Base-by-base conservation (phyloP, 2,329 filamentous ascomycete species). In the Pyrenochaeta sp. region DNA sequence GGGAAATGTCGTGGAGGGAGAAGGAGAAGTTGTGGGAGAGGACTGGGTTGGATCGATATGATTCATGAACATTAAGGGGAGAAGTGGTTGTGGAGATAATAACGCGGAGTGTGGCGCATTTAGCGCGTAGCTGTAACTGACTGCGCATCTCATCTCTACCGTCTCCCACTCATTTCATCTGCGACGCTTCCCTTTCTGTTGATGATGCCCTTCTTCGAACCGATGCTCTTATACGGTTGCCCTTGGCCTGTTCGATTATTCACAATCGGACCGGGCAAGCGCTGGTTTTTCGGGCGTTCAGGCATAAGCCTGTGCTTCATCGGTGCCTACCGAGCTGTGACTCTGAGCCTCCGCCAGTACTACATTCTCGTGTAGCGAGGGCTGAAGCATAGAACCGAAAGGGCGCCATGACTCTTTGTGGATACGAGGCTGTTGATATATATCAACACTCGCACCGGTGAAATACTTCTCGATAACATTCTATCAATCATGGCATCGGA, bases 401-500 rank as follows among this genome's bases (percentile, higher is more conserved):
- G 45, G 45, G 45, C 45, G 45, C 45, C 24, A 47, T 47, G 45
- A 47, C 45, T 47, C 28, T 34, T 34, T 5, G 9, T 6, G n/a
- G n/a, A 47, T 47, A 47, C 45, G 45, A 47, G n/a, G 45, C n/a
- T 19, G 6, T 19, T 30, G 45, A 19, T 47, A 47, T 47, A 47
- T 32, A 44, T 28, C 12, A 7, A 5, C 45, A 7, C 30, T 19
- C 5, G 8, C 12, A 13, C 10, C 5, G 15, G 19, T 9, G 28
- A 24, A 9, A 22, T 34, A 7, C 22, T 19, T 27, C 37, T 37
- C n/a, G 10, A 44, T 39, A 43, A 13, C 42, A 39, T 7, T 19
- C 52, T 15, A 15, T 7, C 45, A 25, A 52, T 12, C 50, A 64
- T 64, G 61, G 56, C 56, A 19, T 50, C 56, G 8, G 30, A 52